These are phyloP conservation scores for Talaromyces sp. DNA, from an alignment of 2,329 filamentous ascomycete genomes.

Conservation along the genomic window DNA sequence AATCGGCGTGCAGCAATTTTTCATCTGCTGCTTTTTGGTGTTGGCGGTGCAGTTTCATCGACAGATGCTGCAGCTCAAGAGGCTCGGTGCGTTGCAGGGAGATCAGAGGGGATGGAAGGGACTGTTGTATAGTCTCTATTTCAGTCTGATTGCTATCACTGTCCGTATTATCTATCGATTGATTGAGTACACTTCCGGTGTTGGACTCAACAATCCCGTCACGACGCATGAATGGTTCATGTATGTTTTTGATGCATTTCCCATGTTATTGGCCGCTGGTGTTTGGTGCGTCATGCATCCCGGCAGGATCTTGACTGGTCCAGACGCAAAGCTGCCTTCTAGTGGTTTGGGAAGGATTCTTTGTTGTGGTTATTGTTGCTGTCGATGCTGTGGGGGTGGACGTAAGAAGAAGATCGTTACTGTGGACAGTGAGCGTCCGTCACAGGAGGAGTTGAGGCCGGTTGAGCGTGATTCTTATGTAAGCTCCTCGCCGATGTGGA, in stretches of 20 bases:
- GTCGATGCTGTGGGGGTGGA: neutral
- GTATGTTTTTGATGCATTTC: slow-evolving; percentile 52
- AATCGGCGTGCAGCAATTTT: slow-evolving; percentile 51
- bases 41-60: slow-evolving; percentile 51
- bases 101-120: slow-evolving; percentile 14
- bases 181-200: slow-evolving; percentile 56
- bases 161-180: slow-evolving; percentile 56
- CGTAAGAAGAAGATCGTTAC: neutral
- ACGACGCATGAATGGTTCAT: slow-evolving; percentile 60
- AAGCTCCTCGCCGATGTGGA: neutral
- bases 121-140: slow-evolving; percentile 51
- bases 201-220: slow-evolving; percentile 33
- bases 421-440: neutral
- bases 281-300: slow-evolving; percentile 9
- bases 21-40: slow-evolving; percentile 49
- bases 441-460: slow-evolving; percentile 6
- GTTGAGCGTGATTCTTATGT: neutral
- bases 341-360: slow-evolving; percentile 5
- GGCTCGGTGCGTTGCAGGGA: neutral
- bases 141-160: slow-evolving; percentile 49
- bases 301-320: neutral
- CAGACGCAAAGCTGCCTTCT: slow-evolving; percentile 6
- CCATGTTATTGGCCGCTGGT: slow-evolving; percentile 44
- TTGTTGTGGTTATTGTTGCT: slow-evolving; percentile 12
- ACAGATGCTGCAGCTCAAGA: slow-evolving; percentile 27